Conservation (phyloP, 805 yeast species). For the Lipomyces yamadae region DNA sequence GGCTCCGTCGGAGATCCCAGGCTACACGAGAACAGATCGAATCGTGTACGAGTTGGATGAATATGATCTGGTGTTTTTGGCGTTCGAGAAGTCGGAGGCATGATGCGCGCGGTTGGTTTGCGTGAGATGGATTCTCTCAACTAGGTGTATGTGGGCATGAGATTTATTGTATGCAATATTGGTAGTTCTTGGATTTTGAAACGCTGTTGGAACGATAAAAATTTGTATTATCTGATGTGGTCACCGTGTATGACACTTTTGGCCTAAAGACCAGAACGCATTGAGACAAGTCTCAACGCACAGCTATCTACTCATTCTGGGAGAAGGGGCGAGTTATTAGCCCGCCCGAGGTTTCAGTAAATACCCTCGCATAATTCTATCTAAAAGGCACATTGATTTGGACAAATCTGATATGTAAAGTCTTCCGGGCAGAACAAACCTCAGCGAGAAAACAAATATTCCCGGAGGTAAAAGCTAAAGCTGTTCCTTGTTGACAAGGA, state of each 20-base stretch:
- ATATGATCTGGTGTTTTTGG: constrained; percentile 72
- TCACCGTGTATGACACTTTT: too few relatives aligned
- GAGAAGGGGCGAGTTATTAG: too few relatives aligned
- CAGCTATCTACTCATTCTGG: background rate
- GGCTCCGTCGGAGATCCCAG: constrained; percentile 45
- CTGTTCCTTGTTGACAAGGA: too few relatives aligned
- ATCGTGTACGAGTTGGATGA: constrained; percentile 75
- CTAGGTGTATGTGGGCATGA: background rate
- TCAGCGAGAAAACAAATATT: too few relatives aligned
- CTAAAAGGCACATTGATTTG: too few relatives aligned
- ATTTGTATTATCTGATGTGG: background rate
- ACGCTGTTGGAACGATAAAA: background rate
- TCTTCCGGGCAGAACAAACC: too few relatives aligned
- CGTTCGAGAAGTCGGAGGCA: constrained; percentile 52
- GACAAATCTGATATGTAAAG: too few relatives aligned
- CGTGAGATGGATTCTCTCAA: background rate
- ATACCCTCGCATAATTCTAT: too few relatives aligned
- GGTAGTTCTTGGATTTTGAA: background rate
- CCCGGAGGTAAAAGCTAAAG: too few relatives aligned
- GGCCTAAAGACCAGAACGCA: too few relatives aligned
- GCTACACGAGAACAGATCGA: constrained; percentile 67
- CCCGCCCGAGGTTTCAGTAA: too few relatives aligned
- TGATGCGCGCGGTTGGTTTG: background rate
- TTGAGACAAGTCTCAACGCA: too few relatives aligned
- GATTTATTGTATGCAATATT: background rate